phyloP scores from a whole-genome alignment of 805 yeast genomes.

The Hanseniaspora clermontiae region DNA sequence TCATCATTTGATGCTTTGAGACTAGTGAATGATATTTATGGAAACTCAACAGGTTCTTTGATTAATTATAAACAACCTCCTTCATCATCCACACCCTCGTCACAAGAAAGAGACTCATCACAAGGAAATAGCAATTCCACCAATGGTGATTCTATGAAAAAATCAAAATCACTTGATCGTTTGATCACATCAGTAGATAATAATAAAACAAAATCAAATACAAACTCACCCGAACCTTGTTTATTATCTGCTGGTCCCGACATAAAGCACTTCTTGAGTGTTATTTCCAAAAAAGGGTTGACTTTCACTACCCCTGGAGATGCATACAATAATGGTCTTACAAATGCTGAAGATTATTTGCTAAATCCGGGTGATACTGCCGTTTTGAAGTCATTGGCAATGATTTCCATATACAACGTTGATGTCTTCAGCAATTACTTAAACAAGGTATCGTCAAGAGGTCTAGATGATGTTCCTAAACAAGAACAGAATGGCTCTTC shows the following conservation, averaged over 20 bases:
- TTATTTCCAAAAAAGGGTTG: neutral
- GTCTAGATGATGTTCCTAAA: neutral
- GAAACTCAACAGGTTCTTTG: constrained; percentile 1
- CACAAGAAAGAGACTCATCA: neutral
- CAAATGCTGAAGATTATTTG: neutral
- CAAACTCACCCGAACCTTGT: neutral
- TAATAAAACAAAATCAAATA: neutral
- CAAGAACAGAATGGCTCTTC: neutral
- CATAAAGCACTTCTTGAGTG: neutral
- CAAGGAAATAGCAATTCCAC: neutral
- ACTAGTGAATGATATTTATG: constrained; percentile 11
- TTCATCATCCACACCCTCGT: neutral
- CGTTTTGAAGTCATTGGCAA: neutral
- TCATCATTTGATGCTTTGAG: constrained; percentile 11
- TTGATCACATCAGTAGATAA: neutral
- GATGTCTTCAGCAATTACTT: constrained; percentile 10
- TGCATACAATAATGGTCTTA: constrained; percentile 1
- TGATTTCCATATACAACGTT: constrained; percentile 8
- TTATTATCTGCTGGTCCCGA: neutral
- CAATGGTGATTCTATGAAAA: neutral
- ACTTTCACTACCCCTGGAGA: neutral
- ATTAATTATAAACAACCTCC: neutral
- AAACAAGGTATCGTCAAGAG: constrained; percentile 5
- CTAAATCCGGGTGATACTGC: constrained; percentile 8
- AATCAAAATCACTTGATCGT: neutral